Percentiles rank a stretch among this genome's conserved stretches.
Conservation (phyloP, 441 rosid genomes). For the Bocquillonia castaneifolia region DNA sequence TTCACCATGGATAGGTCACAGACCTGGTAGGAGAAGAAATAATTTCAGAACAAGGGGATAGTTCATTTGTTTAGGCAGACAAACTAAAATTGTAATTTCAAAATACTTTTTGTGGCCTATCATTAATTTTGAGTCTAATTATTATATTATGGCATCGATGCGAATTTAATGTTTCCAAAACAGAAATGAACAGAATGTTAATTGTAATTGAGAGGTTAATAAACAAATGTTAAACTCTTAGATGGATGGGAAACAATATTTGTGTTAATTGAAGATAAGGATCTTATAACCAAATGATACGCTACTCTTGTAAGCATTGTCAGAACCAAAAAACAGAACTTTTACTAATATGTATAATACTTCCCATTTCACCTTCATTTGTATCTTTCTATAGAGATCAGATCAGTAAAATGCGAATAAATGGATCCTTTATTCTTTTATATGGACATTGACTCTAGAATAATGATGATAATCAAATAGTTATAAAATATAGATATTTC, state of each 20-base stretch:
- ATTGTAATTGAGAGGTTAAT: neutral
- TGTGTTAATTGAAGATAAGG: neutral
- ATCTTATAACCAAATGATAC: neutral
- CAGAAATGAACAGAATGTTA: neutral
- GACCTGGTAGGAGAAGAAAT: neutral
- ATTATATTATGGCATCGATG: neutral
- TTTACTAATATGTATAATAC: neutral
- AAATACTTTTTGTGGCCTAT: neutral
- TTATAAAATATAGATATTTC: neutral
- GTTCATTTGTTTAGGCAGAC: neutral
- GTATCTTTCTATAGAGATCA: neutral
- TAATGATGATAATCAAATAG: neutral
- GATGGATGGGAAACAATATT: neutral
- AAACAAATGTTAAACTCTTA: neutral
- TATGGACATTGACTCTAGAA: neutral
- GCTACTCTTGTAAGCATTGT: neutral
- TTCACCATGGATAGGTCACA: no score
- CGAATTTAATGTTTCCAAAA: neutral
- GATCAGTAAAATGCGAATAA: neutral
- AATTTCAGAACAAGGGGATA: slow-evolving; percentile 2
- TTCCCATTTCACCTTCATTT: neutral
- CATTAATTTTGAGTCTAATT: no score
- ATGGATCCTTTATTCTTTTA: neutral
- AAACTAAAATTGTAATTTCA: neutral
- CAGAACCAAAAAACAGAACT: neutral